Percentiles rank a stretch among this genome's conserved stretches.
phyloP scores from a whole-genome alignment of 495 filamentous ascomycete genomes.

The Emericellopsis terricola region DNA sequence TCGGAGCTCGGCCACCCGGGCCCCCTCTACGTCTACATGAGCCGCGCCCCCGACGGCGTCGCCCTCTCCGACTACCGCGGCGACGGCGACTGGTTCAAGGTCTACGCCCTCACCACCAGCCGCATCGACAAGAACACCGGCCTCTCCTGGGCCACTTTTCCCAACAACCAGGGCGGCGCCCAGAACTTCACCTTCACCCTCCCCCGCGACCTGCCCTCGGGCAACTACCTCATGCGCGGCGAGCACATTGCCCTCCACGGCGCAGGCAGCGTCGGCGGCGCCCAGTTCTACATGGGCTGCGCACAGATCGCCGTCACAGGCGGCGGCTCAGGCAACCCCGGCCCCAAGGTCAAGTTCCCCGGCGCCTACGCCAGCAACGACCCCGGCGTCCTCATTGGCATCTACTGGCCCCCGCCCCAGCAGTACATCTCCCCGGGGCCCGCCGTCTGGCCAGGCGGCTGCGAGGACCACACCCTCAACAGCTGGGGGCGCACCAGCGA shows the following conservation, averaged over 20 bases:
- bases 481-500: neutral
- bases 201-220: slow-evolving; percentile 4
- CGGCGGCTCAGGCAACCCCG: neutral
- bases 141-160: neutral
- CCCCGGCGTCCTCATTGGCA: slow-evolving; percentile 25
- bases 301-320: slow-evolving; percentile 2
- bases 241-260: slow-evolving; percentile 21
- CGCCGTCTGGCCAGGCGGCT: slow-evolving; percentile 6
- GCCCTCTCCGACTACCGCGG: slow-evolving; percentile 14
- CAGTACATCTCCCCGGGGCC: slow-evolving; percentile 29
- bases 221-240: slow-evolving; percentile 23
- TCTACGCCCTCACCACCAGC: slow-evolving; percentile 6
- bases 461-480: neutral
- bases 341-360: slow-evolving; percentile 17
- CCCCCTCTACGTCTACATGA: slow-evolving; percentile 13
- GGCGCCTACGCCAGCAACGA: slow-evolving; percentile 21
- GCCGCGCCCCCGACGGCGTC: slow-evolving; percentile 13
- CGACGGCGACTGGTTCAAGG: slow-evolving; percentile 22
- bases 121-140: neutral
- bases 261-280: slow-evolving; percentile 9
- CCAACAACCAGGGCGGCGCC: neutral
- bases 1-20: slow-evolving; percentile 14
- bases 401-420: slow-evolving; percentile 22
- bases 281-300: slow-evolving; percentile 17
- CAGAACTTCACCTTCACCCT: neutral